Base-by-base conservation (phyloP, 2,329 filamentous ascomycete genomes). In the Calonectria hawksworthii region DNA sequence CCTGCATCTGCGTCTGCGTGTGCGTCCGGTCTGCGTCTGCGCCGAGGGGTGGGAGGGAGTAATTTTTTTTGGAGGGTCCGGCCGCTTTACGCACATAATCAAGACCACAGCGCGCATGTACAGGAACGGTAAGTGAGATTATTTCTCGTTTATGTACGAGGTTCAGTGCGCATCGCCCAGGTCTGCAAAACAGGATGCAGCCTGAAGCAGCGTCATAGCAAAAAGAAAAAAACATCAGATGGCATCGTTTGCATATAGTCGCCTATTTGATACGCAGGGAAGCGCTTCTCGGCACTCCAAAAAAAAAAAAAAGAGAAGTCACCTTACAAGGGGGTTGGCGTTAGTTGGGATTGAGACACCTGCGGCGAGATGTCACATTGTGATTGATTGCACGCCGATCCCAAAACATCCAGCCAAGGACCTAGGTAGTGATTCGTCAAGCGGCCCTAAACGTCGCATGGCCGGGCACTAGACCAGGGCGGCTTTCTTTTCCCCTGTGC, bases 331-430 rank as follows among this genome's bases (percentile, higher is more conserved):
- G 70, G 61, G 61, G 61, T 64, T 47, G 36, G 36, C 38, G 36
- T 64, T 47, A 44, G 38, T 32, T 21, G 61, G 61, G 38, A 64
- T 44, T 64, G 38, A 64, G 61, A 64, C 61, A 64, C 36, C 36
- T 47, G 26, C 10, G n/a, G 61, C 52, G 61, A 64, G 51, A 65
- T 41, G 63, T 56, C 61, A 68, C 64, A 38, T 68, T 72, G 41
- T 63, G 63, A 76, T 77, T 54, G 73, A 74, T 76, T 78, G 72
- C 69, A 50, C 69, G 73, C 71, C 73, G 70, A 78, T 72, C 71
- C 73, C 69, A 59, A 79, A 77, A 78, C 74, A 72, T 67, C 36
- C 70, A 63, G n/a, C 38, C 47, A 28, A 54, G n/a, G 34, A 23
- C 56, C 56, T 34, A 69, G 41, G 32, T 41, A 41, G 59, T 59